Evolutionary conservation across 1,284 basidiomycete species (phyloP), one percentile per base, ranked within the genome.

Genomic region (Ganoderma resinaceum): DNA sequence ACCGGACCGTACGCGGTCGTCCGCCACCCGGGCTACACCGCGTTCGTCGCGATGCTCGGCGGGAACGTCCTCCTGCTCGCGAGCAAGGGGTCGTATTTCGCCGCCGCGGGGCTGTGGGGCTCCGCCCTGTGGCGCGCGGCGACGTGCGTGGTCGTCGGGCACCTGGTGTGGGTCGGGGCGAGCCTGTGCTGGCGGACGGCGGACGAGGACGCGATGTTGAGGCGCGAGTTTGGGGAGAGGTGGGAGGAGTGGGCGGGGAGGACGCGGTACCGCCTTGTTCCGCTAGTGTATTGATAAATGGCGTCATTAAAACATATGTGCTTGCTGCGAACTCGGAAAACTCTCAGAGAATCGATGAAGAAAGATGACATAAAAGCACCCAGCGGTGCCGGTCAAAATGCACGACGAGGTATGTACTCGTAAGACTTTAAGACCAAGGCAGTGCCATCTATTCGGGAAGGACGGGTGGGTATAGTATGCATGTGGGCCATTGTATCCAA

Each of bases 181-280:
- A 55, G 14, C 52, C 29, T 55, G 2, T 55, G 52, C 52, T 55
- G 52, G 49, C 12, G 52, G 52, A 55, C 52, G 5, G 16, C 16
- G 29, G 52, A 55, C 52, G 70, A 73, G 43, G 72, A 73, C 20
- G 59, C 31, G 43, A 8, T 70, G 55, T 33, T 73, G 49, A 57
- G 58, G 43, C 63, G 67, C 52, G 53, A 69, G 60, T 73, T 71
- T 16, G 67, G 71, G 23, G 42, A 20, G n/a, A 59, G 68, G 38
- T 74, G 73, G 73, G 70, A 74, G n/a, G 69, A 63, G 37, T 74
- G 73, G 73, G 73, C 60, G 20, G 61, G 57, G 68, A 64, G 53
- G 31, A 70, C 69, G 23, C 71, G 65, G 5, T 74, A 72, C 38
- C 66, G 59, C 20, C 31, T 73, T 29, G 42, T 73, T 12, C 72